phyloP scores from a whole-genome alignment of 805 yeast genomes.

The Yarrowia sp. region DNA sequence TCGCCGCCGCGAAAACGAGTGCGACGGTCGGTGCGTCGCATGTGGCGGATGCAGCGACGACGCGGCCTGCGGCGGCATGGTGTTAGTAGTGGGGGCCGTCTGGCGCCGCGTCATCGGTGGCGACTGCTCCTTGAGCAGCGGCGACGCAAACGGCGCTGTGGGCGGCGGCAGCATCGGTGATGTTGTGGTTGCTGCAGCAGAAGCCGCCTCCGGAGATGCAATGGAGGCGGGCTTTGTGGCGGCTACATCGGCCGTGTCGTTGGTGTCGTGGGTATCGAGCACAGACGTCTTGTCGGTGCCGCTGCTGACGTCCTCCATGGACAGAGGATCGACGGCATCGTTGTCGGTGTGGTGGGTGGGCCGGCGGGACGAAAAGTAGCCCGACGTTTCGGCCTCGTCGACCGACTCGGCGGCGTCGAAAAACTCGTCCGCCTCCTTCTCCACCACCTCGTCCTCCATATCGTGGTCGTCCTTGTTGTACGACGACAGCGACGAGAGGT shows the following conservation, averaged over 20 bases:
- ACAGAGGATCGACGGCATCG: slow-evolving; percentile 1
- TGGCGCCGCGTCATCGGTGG: slow-evolving; percentile 18
- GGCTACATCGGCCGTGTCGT: background rate
- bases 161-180: background rate
- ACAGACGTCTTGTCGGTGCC: slow-evolving; percentile 7
- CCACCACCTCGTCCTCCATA: background rate
- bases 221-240: background rate
- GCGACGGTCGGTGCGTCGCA: background rate
- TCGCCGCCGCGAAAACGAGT: slow-evolving; percentile 21
- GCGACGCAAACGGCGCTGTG: background rate
- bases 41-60: slow-evolving; percentile 2
- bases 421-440: slow-evolving; percentile 5
- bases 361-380: background rate
- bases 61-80: background rate
- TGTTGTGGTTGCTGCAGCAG: background rate
- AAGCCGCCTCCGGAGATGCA: background rate
- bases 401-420: slow-evolving; percentile 12
- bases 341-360: background rate
- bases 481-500: slow-evolving; percentile 9
- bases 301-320: slow-evolving; percentile 9
- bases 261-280: slow-evolving; percentile 6
- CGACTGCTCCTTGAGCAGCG: slow-evolving; percentile 14
- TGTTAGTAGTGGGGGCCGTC: slow-evolving; percentile 15
- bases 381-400: background rate
- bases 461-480: slow-evolving; percentile 7